phyloP scores from a whole-genome alignment of 2,329 filamentous ascomycete genomes.

The Nemania serpens region DNA sequence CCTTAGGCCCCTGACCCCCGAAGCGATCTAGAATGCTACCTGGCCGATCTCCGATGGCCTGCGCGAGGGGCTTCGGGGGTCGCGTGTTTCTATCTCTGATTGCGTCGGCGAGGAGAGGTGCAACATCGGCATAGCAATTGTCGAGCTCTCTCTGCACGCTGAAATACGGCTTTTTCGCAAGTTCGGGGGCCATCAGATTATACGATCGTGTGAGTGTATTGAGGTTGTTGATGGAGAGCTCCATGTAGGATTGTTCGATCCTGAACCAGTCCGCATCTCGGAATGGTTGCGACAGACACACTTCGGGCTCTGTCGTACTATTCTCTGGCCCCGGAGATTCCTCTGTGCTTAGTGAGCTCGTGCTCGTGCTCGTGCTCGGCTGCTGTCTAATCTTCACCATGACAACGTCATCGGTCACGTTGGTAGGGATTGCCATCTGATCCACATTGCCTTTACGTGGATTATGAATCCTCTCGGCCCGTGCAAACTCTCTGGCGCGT shows the following conservation, averaged over 20 bases:
- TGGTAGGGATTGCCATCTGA: conserved; percentile 53
- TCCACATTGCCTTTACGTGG: conserved; percentile 55
- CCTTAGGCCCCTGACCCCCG: conserved; percentile 52
- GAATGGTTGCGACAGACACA: conserved; percentile 63
- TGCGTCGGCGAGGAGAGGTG: conserved; percentile 71
- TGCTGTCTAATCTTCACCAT: conserved; percentile 52
- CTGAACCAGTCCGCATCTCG: conserved; percentile 78
- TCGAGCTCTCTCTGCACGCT: conserved; percentile 80
- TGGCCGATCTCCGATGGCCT: conserved; percentile 47
- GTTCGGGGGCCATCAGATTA: conserved; percentile 90
- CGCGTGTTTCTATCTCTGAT: conserved; percentile 70
- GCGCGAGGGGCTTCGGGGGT: conserved; percentile 47
- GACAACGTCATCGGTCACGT: conserved; percentile 53
- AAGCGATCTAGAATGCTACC: conserved; percentile 67
- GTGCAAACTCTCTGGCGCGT: conserved; percentile 73
- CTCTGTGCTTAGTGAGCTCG: conserved; percentile 7
- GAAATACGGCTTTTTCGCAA: conserved; percentile 93
- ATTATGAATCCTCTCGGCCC: conserved; percentile 71
- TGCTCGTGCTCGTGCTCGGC: no score
- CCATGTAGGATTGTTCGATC: conserved; percentile 75
- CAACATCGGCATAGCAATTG: conserved; percentile 83
- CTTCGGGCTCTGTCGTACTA: conserved; percentile 24
- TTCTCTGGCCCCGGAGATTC: neutral
- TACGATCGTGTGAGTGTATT: conserved; percentile 85
- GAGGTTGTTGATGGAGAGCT: conserved; percentile 74